Percentiles rank a stretch among this genome's conserved stretches.
Evolutionary conservation across 257 asterid genomes (phyloP).

Genomic region (Nicotiana obtusifolia): DNA sequence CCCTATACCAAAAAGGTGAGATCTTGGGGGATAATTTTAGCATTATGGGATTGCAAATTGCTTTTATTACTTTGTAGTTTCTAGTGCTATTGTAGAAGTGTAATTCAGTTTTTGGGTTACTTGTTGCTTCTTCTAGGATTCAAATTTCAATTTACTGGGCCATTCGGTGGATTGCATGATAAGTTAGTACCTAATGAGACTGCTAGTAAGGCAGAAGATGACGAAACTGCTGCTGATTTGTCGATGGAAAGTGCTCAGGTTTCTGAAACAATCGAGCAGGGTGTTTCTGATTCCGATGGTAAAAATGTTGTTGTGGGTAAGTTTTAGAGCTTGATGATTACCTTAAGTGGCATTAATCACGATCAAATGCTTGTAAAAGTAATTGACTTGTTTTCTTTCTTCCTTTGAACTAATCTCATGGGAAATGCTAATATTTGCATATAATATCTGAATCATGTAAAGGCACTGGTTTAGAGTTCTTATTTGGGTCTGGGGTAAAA

Average conservation of each 20-base stretch:
- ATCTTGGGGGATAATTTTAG: background rate
- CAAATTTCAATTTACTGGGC: conserved; percentile 29
- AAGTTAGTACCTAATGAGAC: conserved; percentile 21
- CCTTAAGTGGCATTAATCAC: background rate
- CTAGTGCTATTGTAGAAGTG: background rate
- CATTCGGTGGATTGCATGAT: conserved; percentile 27
- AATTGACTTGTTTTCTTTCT: background rate
- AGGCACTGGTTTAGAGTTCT: background rate
- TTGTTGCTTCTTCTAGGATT: conserved; percentile 34
- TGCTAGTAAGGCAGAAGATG: conserved; percentile 23
- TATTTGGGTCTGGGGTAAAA: background rate
- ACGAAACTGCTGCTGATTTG: conserved; percentile 24
- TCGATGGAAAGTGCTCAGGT: conserved; percentile 24
- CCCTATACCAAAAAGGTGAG: conserved; percentile 48
- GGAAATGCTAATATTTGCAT: background rate
- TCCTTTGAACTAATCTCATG: background rate
- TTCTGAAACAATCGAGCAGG: conserved; percentile 26
- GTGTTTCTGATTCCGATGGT: conserved; percentile 24
- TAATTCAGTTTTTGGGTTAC: background rate
- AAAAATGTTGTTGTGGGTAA: conserved; percentile 35
- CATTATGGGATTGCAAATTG: background rate
- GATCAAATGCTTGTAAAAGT: background rate
- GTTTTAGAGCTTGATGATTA: conserved; percentile 7
- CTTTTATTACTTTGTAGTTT: background rate
- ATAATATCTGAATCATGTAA: background rate